These are phyloP conservation scores for Spirogloea muscicola DNA, from an alignment of 139 green algal genomes.

Conservation along the genomic window DNA sequence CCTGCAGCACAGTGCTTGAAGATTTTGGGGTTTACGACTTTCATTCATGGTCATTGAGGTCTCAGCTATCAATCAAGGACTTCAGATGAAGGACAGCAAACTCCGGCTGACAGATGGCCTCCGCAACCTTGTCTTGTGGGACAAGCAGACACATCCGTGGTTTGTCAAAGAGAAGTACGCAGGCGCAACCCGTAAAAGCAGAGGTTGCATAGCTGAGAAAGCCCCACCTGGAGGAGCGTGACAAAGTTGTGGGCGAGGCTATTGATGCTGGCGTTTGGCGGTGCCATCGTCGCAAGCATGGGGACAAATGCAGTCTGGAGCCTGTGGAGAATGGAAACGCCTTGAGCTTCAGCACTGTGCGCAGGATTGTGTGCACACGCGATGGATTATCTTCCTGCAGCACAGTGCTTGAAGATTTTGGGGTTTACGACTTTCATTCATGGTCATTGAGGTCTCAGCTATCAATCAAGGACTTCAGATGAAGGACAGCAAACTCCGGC, in stretches of 20 bases:
- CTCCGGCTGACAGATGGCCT: neutral
- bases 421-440: neutral
- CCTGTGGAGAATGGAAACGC: conserved; percentile 2
- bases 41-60: neutral
- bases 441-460: neutral
- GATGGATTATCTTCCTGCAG: neutral
- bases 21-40: neutral
- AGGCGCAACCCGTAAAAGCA: no score
- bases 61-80: neutral
- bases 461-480: no score
- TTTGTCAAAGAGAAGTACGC: no score
- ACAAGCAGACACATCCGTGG: neutral
- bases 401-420: neutral
- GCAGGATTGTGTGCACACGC: neutral
- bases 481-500: no score
- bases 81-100: no score
- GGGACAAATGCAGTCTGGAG: conserved; percentile 24
- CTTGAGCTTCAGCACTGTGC: neutral
- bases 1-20: neutral
- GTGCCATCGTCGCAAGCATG: neutral
- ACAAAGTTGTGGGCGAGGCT: conserved; percentile 13
- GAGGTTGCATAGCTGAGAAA: neutral
- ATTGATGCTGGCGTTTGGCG: conserved; percentile 7
- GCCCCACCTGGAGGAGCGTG: conserved; percentile 10
- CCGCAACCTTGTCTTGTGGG: neutral